Conservation (phyloP, 371 early-diverging fungal species). For the Mortierella sp. region DNA sequence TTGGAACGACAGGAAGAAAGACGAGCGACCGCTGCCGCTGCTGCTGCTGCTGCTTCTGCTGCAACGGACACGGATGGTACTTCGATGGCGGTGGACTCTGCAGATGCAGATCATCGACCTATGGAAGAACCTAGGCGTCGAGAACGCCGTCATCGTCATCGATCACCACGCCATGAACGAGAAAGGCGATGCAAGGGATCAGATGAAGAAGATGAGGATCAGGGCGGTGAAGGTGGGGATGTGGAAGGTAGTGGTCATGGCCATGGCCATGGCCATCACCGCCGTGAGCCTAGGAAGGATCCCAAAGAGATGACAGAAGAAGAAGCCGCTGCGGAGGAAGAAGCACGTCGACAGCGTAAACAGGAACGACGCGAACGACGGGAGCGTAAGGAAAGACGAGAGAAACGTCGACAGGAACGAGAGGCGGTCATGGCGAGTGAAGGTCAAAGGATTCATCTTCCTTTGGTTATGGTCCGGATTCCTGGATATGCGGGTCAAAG, state of each 20-base stretch:
- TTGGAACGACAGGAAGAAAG: slow-evolving; percentile 24
- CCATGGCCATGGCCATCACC: slow-evolving; percentile 6
- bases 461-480: slow-evolving; percentile 26
- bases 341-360: slow-evolving; percentile 12
- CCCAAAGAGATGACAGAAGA: not conserved
- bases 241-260: not conserved
- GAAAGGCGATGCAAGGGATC: not conserved
- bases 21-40: slow-evolving; percentile 9
- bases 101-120: no score
- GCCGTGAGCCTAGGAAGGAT: not conserved
- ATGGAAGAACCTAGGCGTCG: no score
- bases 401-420: slow-evolving; percentile 25
- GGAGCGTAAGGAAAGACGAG: slow-evolving; percentile 30
- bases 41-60: no score
- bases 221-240: slow-evolving; percentile 8
- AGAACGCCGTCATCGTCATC: slow-evolving; percentile 19
- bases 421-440: slow-evolving; percentile 11
- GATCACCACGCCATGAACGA: slow-evolving; percentile 16
- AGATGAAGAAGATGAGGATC: not conserved
- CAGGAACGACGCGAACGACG: slow-evolving; percentile 26
- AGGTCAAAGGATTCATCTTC: slow-evolving; percentile 31
- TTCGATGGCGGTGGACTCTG: no score
- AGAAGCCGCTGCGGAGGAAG: slow-evolving; percentile 9
- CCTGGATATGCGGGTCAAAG: slow-evolving; percentile 44
- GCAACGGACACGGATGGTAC: no score